Evolutionary conservation across 148 eudicot genomes (phyloP).

Genomic region (Beta vulgaris): DNA sequence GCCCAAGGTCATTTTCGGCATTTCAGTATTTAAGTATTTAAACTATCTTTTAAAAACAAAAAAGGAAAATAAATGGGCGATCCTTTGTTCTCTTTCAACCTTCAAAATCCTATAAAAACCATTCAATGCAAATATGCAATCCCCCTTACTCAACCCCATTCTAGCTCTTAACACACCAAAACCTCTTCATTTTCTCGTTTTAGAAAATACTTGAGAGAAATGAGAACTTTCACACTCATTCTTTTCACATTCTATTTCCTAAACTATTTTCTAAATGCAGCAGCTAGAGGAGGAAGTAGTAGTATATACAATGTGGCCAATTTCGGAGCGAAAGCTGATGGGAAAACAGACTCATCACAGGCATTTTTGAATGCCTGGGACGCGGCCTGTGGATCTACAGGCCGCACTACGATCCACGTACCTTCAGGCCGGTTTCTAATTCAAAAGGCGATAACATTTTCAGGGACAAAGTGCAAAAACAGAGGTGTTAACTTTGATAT

Average conservation of each 20-base stretch:
- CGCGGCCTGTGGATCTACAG: constrained; percentile 39
- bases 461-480: constrained; percentile 34
- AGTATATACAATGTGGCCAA: constrained; percentile 25
- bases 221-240: not conserved
- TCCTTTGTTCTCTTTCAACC: not conserved
- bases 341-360: too few relatives aligned
- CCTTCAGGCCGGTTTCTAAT: constrained; percentile 45
- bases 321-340: too few relatives aligned
- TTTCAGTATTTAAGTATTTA: too few relatives aligned
- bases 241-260: not conserved
- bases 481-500: constrained; percentile 34
- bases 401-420: constrained; percentile 35
- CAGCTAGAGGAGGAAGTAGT: not conserved
- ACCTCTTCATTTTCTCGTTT: not conserved
- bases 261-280: not conserved
- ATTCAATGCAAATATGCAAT: not conserved
- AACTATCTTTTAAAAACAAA: too few relatives aligned
- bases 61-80: too few relatives aligned
- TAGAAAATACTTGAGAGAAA: not conserved
- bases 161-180: not conserved
- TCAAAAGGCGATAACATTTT: constrained; percentile 6
- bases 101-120: not conserved
- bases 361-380: constrained; percentile 46
- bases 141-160: not conserved
- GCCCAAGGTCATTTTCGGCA: not conserved